These are phyloP conservation scores for Malbranchea zuffiana DNA, from an alignment of 2,329 filamentous ascomycete genomes.

Conservation along the genomic window DNA sequence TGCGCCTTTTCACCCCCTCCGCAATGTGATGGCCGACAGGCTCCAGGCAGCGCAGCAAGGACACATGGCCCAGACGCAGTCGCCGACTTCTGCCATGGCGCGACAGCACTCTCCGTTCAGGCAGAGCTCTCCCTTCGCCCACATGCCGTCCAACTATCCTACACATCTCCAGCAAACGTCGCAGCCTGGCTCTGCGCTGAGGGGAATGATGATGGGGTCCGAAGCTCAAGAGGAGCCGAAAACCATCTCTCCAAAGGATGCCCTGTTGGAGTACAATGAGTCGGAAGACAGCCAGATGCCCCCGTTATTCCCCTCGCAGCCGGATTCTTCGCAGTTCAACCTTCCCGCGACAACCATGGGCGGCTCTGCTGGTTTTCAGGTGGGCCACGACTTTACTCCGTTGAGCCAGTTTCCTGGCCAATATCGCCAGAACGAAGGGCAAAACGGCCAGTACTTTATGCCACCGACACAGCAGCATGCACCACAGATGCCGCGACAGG, in stretches of 20 bases:
- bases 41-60: slow-evolving; percentile 69
- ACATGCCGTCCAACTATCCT: slow-evolving; percentile 34
- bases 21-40: slow-evolving; percentile 59
- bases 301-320: slow-evolving; percentile 58
- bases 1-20: slow-evolving; percentile 31
- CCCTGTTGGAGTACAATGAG: slow-evolving; percentile 74
- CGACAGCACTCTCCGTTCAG: slow-evolving; percentile 75
- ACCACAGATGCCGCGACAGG: slow-evolving; percentile 10
- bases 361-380: slow-evolving; percentile 4
- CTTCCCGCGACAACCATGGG: slow-evolving; percentile 9
- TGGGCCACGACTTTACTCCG: slow-evolving; percentile 19
- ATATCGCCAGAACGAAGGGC: slow-evolving; percentile 6
- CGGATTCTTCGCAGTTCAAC: slow-evolving; percentile 27
- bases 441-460: slow-evolving; percentile 1
- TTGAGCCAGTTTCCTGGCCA: slow-evolving; percentile 10
- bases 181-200: slow-evolving; percentile 26
- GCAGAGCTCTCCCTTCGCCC: slow-evolving; percentile 54
- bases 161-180: slow-evolving; percentile 25
- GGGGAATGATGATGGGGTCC: slow-evolving; percentile 15
- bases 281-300: slow-evolving; percentile 52
- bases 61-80: slow-evolving; percentile 52
- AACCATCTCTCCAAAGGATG: slow-evolving; percentile 92
- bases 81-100: slow-evolving; percentile 40
- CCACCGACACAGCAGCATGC: slow-evolving; percentile 14
- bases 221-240: slow-evolving; percentile 45